Base-by-base conservation (phyloP, 1,284 basidiomycete genomes). In the Rhizopogon parksii region DNA sequence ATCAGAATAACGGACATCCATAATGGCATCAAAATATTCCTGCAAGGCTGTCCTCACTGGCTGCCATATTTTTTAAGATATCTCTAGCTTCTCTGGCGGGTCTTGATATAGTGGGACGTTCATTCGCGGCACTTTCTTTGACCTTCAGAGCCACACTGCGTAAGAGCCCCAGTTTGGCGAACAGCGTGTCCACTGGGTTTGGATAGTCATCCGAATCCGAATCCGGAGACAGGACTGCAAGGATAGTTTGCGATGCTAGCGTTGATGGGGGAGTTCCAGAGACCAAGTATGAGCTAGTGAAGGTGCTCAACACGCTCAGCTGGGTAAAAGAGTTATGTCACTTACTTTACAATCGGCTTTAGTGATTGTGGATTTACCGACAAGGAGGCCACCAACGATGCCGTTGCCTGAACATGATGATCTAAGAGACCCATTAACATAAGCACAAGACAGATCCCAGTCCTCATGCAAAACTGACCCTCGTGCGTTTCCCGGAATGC, bases 61-160 rank as follows among this genome's bases (percentile, higher is more conserved):
- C 40, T 0, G 46, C 68, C 50, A 71, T 60, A 36, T 64, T 68
- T 60, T 75, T 85, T 46, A 97, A 67, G 38, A 88, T 57, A 47
- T 96, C 93, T 57, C 83, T 77, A 3, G 91, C 84, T 62, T 96
- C 92, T 45, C 94, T 75, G 9, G 91, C 89, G 0, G 91, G 91
- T 43, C 92, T 75, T 14, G 88, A 78, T 46, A 95, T 82, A n/a
- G 77, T 75, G 2, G 88, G 82, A 38, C 79, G 80, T 51, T 93
- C 90, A 53, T 77, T 83, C 1, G 74, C 78, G 3, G 82, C 78
- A 60, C 82, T 85, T 57, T 87, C 83, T 52, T 84, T 70, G 1
- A 90, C 76, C 64, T 92, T 91, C 61, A 85, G 79, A 3, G 85
- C 80, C 12, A 93, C 78, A 39, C 72, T 78, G n/a, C 76, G 74